These are phyloP conservation scores for Crithidia acanthocephali DNA, from an alignment of 208 protist genomes.

Conservation along the genomic window DNA sequence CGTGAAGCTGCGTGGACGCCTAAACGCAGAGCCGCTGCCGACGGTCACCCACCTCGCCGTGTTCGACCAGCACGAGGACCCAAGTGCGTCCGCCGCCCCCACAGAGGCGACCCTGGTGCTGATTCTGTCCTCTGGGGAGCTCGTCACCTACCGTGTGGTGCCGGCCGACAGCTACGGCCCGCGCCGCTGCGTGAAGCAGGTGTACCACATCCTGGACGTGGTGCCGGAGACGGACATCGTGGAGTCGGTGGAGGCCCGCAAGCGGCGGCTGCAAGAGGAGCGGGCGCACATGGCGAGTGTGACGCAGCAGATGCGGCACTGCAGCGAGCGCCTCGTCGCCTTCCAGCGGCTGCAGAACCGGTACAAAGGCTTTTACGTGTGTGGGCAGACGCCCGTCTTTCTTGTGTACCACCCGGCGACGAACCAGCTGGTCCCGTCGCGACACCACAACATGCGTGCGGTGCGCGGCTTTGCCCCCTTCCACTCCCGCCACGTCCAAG, in stretches of 20 bases:
- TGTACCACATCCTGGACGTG: constrained; percentile 82
- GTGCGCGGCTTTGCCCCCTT: constrained; percentile 86
- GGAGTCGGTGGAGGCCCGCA: constrained; percentile 81
- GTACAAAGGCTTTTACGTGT: constrained; percentile 77
- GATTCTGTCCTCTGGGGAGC: constrained; percentile 73
- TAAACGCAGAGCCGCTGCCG: constrained; percentile 49
- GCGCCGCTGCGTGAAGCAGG: constrained; percentile 67
- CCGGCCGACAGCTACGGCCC: constrained; percentile 41
- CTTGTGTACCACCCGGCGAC: constrained; percentile 59
- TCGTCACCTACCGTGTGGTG: constrained; percentile 72
- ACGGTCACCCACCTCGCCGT: constrained; percentile 64
- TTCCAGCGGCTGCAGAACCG: constrained; percentile 51
- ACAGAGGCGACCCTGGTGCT: constrained; percentile 51
- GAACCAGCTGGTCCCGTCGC: constrained; percentile 59
- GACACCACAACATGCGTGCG: constrained; percentile 56
- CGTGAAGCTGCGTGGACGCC: constrained; percentile 37
- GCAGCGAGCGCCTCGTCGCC: constrained; percentile 66
- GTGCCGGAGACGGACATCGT: constrained; percentile 69
- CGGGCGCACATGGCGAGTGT: constrained; percentile 57
- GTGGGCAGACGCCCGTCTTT: constrained; percentile 85
- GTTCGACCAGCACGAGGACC: constrained; percentile 39
- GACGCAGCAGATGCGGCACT: constrained; percentile 64
- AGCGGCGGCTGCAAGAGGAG: constrained; percentile 62
- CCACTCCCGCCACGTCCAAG: constrained; percentile 44
- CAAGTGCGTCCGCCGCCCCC: constrained; percentile 12